phyloP scores from a whole-genome alignment of 78 protist genomes.

The Mantamonas sphyraenae region DNA sequence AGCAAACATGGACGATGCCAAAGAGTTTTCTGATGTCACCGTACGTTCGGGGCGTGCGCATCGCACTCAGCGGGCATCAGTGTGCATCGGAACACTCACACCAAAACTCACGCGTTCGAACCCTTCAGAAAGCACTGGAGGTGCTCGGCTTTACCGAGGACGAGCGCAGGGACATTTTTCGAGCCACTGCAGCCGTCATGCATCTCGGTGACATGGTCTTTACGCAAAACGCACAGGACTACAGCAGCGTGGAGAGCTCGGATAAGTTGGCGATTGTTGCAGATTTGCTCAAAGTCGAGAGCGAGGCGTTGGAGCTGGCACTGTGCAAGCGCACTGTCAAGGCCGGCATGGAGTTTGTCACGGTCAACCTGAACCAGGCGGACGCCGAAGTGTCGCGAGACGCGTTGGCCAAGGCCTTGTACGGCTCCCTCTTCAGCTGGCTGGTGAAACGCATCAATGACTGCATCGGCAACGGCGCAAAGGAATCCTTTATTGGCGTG shows the following conservation, averaged over 20 bases:
- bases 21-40: slow-evolving; percentile 30
- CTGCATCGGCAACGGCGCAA: no score
- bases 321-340: neutral
- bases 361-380: neutral
- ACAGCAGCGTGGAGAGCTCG: no score
- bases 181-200: no score
- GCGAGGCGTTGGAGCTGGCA: neutral
- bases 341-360: neutral
- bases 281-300: neutral
- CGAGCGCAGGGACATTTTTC: slow-evolving; percentile 35
- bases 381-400: slow-evolving; percentile 61
- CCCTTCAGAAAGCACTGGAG: slow-evolving; percentile 32
- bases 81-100: no score
- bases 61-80: no score
- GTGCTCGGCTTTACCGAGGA: slow-evolving; percentile 47
- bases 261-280: no score
- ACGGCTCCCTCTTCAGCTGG: slow-evolving; percentile 63
- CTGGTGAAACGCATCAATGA: slow-evolving; percentile 51
- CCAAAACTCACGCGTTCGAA: no score
- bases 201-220: no score
- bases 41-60: neutral
- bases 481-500: slow-evolving; percentile 66
- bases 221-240: no score
- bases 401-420: slow-evolving; percentile 69
- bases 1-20: slow-evolving; percentile 61